Base-by-base conservation (phyloP, 345 rosid species). In the Cardamine resedifolia region DNA sequence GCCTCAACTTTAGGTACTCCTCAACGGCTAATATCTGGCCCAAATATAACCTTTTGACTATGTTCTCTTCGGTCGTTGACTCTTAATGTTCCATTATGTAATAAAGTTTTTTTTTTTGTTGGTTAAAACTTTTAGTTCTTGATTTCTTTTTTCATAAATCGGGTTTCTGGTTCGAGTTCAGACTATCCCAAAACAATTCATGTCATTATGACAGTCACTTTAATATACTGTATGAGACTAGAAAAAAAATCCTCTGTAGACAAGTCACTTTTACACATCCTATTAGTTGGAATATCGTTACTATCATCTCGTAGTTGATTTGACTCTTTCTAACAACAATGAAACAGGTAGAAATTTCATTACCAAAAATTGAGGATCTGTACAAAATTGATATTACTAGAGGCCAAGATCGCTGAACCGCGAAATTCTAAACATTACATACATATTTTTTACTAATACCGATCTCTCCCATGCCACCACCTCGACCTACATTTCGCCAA, bases 391-490 rank as follows among this genome's bases (percentile, higher is more conserved):
- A 21, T 10, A 34, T 14, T 10, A 19, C 39, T 36, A 10, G 41
- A 64, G 24, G 15, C 33, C 77, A 64, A 18, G 45, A 58, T n/a
- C n/a, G 62, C 31, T 66, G 16, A 66, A 51, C 16, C n/a, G 12
- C 6, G 7, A 58, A 57, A 34, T 51, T 47, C 3, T 47, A 50
- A 62, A 44, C 63, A 61, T 58, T 58, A 31, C 70, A 53, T 38
- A 9, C 7, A 28, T 31, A 39, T 4, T 28, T n/a, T 57, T 49
- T 77, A 89, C 58, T 84, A 89, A 79, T 89, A 90, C 53, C 74
- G 79, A 3, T 84, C 88, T 79, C 81, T 83, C 63, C 56, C 96
- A 52, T 75, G 79, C 85, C 83, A 85, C 96, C 96, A 84, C 73
- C 91, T 90, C 82, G 91, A 90, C 93, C 96, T 92, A 88, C 49